A percentile compares a stretch with the other conserved stretches of the same genome.
Conservation (phyloP, 495 filamentous ascomycete species). For the Aspergillus steynii region DNA sequence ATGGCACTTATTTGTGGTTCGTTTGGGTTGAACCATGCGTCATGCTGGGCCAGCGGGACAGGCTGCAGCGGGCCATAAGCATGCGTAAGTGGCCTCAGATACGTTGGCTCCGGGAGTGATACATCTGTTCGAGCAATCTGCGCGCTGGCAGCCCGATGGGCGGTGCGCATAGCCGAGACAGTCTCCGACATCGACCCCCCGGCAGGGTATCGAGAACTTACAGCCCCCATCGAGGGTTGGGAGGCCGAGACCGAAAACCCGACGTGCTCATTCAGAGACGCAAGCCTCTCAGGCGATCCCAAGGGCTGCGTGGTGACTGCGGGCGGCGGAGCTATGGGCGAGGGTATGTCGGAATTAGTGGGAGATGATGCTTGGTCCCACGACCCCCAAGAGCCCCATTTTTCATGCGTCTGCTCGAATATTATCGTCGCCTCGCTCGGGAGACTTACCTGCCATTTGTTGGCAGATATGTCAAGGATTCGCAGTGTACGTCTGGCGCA, state of each 20-base stretch:
- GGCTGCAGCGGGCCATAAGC: constrained; percentile 21
- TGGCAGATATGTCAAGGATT: constrained; percentile 81
- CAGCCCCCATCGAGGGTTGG: constrained; percentile 10
- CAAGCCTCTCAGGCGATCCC: constrained; percentile 17
- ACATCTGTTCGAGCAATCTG: constrained; percentile 26
- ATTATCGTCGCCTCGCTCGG: constrained; percentile 79
- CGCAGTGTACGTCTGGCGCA: constrained; percentile 82
- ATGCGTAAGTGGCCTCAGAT: constrained; percentile 33
- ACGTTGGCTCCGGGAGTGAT: constrained; percentile 37
- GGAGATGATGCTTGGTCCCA: constrained; percentile 45
- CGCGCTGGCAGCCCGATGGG: constrained; percentile 20
- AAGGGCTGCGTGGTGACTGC: constrained; percentile 21
- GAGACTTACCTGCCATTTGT: constrained; percentile 83
- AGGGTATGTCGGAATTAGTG: constrained; percentile 33
- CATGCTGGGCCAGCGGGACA: constrained; percentile 16
- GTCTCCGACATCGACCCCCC: constrained; percentile 19
- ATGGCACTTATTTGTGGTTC: constrained; percentile 17
- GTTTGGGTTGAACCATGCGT: constrained; percentile 32
- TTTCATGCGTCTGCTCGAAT: constrained; percentile 62
- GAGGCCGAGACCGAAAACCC: constrained; percentile 17
- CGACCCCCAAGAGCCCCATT: constrained; percentile 53
- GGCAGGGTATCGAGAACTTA: constrained; percentile 22
- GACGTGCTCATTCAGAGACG: constrained; percentile 13
- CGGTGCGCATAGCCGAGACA: constrained; percentile 24
- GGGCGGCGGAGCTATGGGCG: constrained; percentile 16